Base-by-base conservation (phyloP, 768 basidiomycete species). In the Mycena vitilis region DNA sequence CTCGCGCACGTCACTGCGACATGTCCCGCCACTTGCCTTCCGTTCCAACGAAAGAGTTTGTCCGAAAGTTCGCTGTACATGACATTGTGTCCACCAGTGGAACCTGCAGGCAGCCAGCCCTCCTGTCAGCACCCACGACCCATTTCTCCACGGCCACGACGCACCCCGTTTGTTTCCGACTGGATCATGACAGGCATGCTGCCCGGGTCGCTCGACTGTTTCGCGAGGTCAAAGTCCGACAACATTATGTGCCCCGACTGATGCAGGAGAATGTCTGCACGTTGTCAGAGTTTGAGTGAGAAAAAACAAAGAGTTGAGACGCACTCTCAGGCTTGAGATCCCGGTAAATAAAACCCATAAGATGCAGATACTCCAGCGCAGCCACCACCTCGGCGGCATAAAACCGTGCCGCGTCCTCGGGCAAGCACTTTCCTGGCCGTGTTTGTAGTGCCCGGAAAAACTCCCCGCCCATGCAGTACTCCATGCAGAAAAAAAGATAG, bases 241-340 rank as follows among this genome's bases (percentile, higher is more conserved):
- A 99, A 82, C 97, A 99, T 98, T 75, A 99, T 98, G 81, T 99
- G 98, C 20, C 98, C 98, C 13, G 96, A 95, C 77, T 98, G 94
- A 80, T 99, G 98, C 57, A 99, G 84, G 20, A 99, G 85, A 76
- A 99, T 99, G 79, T 99, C 98, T 99, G 76, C 40, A 63, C 1
- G 34, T 56, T 15, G 16, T 48, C 36, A 55, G 3, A 54, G 25
- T 2, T 23, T 20, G 63, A 62, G 30, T 55, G 65, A 62, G 42
- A 73, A 63, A 60, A 52, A 70, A 65, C 36, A 55, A 68, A 75
- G 65, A 57, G 65, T 44, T 44, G 53, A 48, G 38, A 86, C 98
- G 74, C 82, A 99, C 98, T 99, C 84, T 99, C 98, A 38, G 98
- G 98, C 81, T 99, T 99, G 61, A 99, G 88, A 86, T 99, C 98